Conservation (phyloP, 176 grass and related monocot genomes). For the Musa acuminata region DNA sequence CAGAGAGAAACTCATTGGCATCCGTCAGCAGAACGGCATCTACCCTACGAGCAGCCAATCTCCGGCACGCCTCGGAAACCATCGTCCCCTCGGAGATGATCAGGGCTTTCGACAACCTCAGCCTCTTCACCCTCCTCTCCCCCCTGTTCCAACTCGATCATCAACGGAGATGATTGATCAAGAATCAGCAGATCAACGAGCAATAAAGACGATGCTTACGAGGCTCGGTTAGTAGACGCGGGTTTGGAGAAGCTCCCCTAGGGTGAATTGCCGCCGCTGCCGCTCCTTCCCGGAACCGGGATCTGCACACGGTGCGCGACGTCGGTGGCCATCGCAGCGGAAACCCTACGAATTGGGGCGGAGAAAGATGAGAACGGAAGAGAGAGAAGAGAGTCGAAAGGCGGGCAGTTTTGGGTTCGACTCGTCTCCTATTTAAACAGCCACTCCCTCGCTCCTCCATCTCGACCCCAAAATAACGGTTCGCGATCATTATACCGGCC, state of each 20-base stretch:
- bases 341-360: no score
- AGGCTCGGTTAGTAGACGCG: conserved; percentile 26
- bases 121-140: conserved; percentile 91
- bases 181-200: neutral
- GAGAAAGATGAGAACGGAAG: no score
- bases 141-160: conserved; percentile 28
- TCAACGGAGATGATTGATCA: neutral
- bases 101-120: conserved; percentile 85
- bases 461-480: no score
- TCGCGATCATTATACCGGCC: no score
- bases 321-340: no score
- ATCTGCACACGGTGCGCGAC: no score
- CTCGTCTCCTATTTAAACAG: no score
- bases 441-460: no score
- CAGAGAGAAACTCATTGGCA: conserved; percentile 78
- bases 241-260: conserved; percentile 51
- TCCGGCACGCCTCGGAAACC: conserved; percentile 78
- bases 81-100: conserved; percentile 80
- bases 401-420: no score
- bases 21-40: conserved; percentile 91
- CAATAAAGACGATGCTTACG: conserved; percentile 25
- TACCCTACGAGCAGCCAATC: conserved; percentile 70
- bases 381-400: no score
- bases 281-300: no score
- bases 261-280: neutral